Conservation (phyloP, 345 rosid genomes). For the Trapa bicornis region DNA sequence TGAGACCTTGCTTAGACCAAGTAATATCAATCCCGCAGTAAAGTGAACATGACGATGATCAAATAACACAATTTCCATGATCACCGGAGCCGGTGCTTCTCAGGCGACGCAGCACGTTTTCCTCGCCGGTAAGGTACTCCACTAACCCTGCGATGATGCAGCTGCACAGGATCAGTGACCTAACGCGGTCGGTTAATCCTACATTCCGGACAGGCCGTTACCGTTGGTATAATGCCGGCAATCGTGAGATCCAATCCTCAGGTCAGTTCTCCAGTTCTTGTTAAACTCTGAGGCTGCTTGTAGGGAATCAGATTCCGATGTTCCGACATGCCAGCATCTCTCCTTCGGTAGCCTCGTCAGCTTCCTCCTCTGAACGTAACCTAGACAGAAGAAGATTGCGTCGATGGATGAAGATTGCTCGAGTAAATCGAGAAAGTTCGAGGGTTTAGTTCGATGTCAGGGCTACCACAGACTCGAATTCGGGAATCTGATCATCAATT, state of each 20-base stretch:
- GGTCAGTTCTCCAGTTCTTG: conserved; percentile 42
- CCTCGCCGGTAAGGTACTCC: conserved; percentile 61
- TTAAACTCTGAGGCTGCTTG: conserved; percentile 39
- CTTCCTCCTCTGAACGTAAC: conserved; percentile 29
- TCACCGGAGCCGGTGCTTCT: conserved; percentile 7
- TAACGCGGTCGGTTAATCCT: neutral
- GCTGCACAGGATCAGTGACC: neutral
- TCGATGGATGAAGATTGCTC: too few relatives aligned
- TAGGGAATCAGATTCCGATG: conserved; percentile 27
- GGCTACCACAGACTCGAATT: too few relatives aligned
- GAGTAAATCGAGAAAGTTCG: too few relatives aligned
- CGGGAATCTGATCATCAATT: too few relatives aligned
- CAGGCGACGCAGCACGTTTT: conserved; percentile 35
- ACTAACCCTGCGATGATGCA: conserved; percentile 40
- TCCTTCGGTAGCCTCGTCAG: conserved; percentile 42
- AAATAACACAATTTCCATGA: too few relatives aligned
- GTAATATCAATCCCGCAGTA: too few relatives aligned
- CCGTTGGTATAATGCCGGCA: conserved; percentile 72
- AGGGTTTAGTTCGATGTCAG: too few relatives aligned
- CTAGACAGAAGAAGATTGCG: too few relatives aligned
- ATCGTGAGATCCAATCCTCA: conserved; percentile 58
- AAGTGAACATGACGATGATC: too few relatives aligned
- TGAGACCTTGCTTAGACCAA: neutral
- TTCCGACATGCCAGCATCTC: conserved; percentile 72
- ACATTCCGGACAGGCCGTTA: conserved; percentile 9